These are phyloP conservation scores for Cyberlindnera maritima DNA, from an alignment of 805 yeast genomes.

Conservation along the genomic window DNA sequence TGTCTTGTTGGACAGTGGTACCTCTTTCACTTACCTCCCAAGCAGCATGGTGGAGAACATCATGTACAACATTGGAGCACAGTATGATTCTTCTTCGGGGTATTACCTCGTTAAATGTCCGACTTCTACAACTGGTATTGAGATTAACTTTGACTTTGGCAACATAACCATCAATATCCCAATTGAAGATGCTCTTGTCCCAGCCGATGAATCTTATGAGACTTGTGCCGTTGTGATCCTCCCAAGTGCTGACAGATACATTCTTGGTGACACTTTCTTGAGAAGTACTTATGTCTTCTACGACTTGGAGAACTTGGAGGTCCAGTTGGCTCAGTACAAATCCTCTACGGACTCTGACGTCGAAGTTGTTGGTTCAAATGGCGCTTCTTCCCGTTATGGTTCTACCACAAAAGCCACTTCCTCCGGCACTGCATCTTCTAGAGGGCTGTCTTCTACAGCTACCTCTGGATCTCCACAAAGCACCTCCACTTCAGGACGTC, in stretches of 20 bases:
- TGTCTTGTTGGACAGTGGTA: conserved; percentile 53
- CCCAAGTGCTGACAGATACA: conserved; percentile 28
- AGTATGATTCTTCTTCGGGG: background rate
- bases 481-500: no score
- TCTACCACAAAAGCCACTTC: no score
- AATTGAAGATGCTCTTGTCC: background rate
- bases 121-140: background rate
- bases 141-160: background rate
- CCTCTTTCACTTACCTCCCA: conserved; percentile 51
- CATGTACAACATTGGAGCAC: background rate
- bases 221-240: conserved; percentile 13
- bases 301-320: conserved; percentile 55
- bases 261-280: conserved; percentile 66
- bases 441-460: no score
- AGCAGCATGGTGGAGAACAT: conserved; percentile 5
- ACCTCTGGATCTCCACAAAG: no score
- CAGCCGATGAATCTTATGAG: conserved; percentile 5
- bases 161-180: conserved; percentile 2
- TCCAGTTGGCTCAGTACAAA: conserved; percentile 48
- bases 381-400: no score
- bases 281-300: conserved; percentile 65
- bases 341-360: background rate
- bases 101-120: background rate
- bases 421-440: no score
- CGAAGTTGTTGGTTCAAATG: background rate